Conservation (phyloP, 1,139 yeast species). For the Taiozyma sp. region DNA sequence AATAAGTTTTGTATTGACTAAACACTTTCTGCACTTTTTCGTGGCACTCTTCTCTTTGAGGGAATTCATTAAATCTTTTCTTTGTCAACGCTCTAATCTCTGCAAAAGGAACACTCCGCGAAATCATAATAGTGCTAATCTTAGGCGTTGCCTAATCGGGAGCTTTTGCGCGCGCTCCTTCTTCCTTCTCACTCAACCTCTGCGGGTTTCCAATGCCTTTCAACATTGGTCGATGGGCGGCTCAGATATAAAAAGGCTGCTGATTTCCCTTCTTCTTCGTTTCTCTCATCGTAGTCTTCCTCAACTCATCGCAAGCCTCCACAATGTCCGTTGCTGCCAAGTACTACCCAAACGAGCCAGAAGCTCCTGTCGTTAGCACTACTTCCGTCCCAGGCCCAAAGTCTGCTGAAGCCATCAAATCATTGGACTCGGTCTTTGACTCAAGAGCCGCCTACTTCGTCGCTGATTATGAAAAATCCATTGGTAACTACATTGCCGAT, state of each 20-base stretch:
- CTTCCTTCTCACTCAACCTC: too few species aligned
- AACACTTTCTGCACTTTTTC: too few species aligned
- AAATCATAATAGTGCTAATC: not conserved
- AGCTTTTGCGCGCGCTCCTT: not conserved
- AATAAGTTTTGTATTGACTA: too few species aligned
- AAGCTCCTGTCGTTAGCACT: conserved; percentile 43
- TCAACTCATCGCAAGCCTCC: not conserved
- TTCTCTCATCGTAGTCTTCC: not conserved
- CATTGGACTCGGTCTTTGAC: conserved; percentile 55
- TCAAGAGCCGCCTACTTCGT: conserved; percentile 67
- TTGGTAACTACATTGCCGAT: conserved; percentile 70
- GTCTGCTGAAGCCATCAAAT: conserved; percentile 40
- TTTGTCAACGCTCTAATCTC: too few species aligned
- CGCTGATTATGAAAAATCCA: conserved; percentile 58
- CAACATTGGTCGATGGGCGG: not conserved
- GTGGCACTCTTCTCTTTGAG: too few species aligned
- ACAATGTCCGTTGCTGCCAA: conserved; percentile 41
- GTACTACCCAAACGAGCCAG: conserved; percentile 59
- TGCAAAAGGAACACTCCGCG: not conserved
- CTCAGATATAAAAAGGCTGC: not conserved
- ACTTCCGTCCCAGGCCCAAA: conserved; percentile 58
- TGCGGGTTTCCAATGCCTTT: not conserved
- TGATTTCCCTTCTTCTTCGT: not conserved
- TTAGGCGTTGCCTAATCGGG: not conserved
- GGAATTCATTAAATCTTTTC: too few species aligned